Percentiles rank a stretch among this genome's conserved stretches.
Evolutionary conservation across 768 basidiomycete species (phyloP).

Genomic region (Lentinula boryana): DNA sequence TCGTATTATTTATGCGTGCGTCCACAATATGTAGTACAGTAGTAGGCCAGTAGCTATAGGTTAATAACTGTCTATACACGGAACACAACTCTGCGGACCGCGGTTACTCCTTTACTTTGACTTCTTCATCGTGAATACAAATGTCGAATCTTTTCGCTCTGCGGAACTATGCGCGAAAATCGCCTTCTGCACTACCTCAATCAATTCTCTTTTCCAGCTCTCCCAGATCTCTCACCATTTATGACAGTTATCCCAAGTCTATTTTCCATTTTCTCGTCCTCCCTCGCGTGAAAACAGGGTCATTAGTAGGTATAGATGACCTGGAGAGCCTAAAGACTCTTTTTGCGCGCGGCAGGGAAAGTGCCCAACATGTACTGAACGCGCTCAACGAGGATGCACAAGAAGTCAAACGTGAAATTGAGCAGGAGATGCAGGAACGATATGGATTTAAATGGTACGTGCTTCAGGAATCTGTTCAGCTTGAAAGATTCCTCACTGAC

Average conservation of each 20-base stretch:
- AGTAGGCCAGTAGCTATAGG: too few species aligned
- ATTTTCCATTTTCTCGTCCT: constrained; percentile 86
- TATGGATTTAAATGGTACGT: constrained; percentile 70
- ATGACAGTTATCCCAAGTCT: constrained; percentile 76
- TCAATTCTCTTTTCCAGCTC: constrained; percentile 57
- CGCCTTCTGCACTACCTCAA: constrained; percentile 48
- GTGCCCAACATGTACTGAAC: constrained; percentile 47
- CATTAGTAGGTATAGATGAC: constrained; percentile 23
- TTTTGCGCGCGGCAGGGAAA: constrained; percentile 44
- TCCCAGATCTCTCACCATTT: constrained; percentile 53
- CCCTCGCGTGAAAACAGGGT: constrained; percentile 45
- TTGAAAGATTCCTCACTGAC: background rate
- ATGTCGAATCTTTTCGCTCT: constrained; percentile 52
- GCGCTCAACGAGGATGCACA: constrained; percentile 53
- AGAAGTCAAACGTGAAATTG: constrained; percentile 51
- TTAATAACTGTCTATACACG: too few species aligned
- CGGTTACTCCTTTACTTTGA: too few species aligned
- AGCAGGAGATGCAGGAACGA: constrained; percentile 73
- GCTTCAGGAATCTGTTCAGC: background rate
- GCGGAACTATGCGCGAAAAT: constrained; percentile 51
- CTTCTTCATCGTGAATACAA: background rate
- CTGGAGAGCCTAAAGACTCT: constrained; percentile 54
- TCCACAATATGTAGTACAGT: background rate
- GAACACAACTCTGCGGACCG: too few species aligned
- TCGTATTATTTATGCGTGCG: constrained; percentile 11